A percentile compares a stretch with the other conserved stretches of the same genome.
Conservation (phyloP, 2,329 filamentous ascomycete species). For the Escovopsis sp. region DNA sequence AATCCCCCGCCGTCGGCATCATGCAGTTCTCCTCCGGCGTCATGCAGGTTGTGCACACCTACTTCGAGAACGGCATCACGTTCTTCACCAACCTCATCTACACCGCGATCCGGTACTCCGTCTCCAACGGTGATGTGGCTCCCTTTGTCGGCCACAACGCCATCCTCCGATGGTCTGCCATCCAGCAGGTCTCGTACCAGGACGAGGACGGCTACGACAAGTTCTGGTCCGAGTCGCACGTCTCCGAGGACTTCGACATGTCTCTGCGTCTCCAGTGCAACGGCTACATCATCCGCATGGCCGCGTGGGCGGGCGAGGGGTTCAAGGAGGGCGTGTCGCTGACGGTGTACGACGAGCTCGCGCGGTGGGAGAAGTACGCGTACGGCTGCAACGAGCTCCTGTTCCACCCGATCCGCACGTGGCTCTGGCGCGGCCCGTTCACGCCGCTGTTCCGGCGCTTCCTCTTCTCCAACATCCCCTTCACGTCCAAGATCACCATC, state of each 20-base stretch:
- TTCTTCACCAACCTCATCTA: constrained; percentile 66
- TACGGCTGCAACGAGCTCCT: constrained; percentile 73
- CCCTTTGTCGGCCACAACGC: constrained; percentile 75
- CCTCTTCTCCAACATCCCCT: constrained; percentile 55
- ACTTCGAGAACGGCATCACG: constrained; percentile 56
- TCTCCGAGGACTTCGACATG: constrained; percentile 75
- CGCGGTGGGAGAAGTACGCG: constrained; percentile 77
- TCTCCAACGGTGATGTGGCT: constrained; percentile 61
- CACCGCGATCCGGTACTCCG: constrained; percentile 62
- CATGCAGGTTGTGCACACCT: constrained; percentile 64
- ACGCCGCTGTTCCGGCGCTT: constrained; percentile 66
- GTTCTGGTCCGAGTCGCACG: constrained; percentile 69
- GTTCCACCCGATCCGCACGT: constrained; percentile 63
- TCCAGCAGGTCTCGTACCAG: constrained; percentile 57
- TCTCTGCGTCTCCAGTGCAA: constrained; percentile 58
- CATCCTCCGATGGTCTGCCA: constrained; percentile 58
- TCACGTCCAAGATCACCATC: constrained; percentile 63
- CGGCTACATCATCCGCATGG: constrained; percentile 59
- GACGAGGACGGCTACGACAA: constrained; percentile 62
- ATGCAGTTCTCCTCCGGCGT: constrained; percentile 66
- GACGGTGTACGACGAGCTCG: constrained; percentile 72
- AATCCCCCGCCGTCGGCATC: constrained; percentile 63
- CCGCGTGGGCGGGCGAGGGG: constrained; percentile 58
- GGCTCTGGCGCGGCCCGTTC: constrained; percentile 60
- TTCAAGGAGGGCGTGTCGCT: constrained; percentile 76